A percentile compares a stretch with the other conserved stretches of the same genome.
These are phyloP conservation scores for Aureobasidium sp. DNA, from an alignment of 2,329 filamentous ascomycete species.

Conservation along the genomic window DNA sequence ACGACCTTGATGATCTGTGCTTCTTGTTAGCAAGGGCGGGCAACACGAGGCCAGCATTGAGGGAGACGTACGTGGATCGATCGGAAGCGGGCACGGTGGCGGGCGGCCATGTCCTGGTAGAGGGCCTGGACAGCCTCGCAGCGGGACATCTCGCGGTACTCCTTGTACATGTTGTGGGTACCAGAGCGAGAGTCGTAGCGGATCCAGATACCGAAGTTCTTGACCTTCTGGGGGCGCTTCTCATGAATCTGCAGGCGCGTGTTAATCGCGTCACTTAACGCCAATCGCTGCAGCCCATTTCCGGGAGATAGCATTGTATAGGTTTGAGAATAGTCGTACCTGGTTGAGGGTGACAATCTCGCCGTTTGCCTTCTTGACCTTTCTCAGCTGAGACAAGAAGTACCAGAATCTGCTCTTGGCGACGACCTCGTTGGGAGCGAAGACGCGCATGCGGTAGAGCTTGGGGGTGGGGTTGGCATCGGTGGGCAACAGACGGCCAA, in stretches of 20 bases:
- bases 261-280: conserved; percentile 15
- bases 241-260: conserved; percentile 67
- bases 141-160: conserved; percentile 98
- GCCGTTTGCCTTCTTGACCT: conserved; percentile 99
- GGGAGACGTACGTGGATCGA: conserved; percentile 81
- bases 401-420: conserved; percentile 99
- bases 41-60: not conserved
- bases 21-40: conserved; percentile 1
- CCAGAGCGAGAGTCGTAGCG: conserved; percentile 99
- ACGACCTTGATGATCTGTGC: conserved; percentile 91
- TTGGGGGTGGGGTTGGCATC: conserved; percentile 95
- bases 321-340: conserved; percentile 50
- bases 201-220: conserved; percentile 99
- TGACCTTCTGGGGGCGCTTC: conserved; percentile 99
- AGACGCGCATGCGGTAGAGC: conserved; percentile 99
- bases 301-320: conserved; percentile 18
- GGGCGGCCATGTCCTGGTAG: conserved; percentile 99
- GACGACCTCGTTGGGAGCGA: conserved; percentile 94
- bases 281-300: conserved; percentile 18
- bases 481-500: conserved; percentile 97
- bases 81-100: conserved; percentile 96
- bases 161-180: conserved; percentile 99
- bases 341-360: conserved; percentile 97
- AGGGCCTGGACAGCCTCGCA: conserved; percentile 91
- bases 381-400: conserved; percentile 97